Conservation (phyloP, 352 stramenopile species). For the Globisporangium yorkense region DNA sequence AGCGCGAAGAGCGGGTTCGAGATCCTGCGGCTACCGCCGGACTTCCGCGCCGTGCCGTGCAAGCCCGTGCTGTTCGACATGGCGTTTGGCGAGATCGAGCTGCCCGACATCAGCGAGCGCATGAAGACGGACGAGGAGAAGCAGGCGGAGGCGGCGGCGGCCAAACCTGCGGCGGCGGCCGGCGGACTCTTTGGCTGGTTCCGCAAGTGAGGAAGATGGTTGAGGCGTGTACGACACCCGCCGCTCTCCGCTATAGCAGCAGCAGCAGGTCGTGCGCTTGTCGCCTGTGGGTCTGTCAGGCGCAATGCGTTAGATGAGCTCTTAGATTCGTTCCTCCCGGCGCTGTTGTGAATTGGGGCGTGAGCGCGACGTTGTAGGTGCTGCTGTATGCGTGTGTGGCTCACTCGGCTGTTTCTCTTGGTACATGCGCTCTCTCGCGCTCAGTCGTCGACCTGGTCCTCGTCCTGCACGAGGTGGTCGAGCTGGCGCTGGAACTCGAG, state of each 20-base stretch:
- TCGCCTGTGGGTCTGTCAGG: too few relatives aligned
- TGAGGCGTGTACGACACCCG: not conserved
- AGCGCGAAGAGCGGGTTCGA: slow-evolving; percentile 48
- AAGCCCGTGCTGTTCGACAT: slow-evolving; percentile 84
- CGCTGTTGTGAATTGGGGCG: too few relatives aligned
- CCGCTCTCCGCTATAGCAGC: not conserved
- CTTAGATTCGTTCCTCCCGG: not conserved
- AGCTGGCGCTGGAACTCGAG: slow-evolving; percentile 47
- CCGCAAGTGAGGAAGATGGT: slow-evolving; percentile 37
- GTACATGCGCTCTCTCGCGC: not conserved
- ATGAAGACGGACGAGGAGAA: slow-evolving; percentile 77
- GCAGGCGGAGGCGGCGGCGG: slow-evolving; percentile 48
- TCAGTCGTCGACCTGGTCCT: slow-evolving; percentile 34
- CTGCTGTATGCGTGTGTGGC: not conserved
- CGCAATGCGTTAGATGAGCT: slow-evolving; percentile 2
- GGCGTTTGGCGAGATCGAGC: slow-evolving; percentile 77
- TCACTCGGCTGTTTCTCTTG: not conserved
- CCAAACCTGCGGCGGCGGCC: slow-evolving; percentile 22
- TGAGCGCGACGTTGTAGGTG: not conserved
- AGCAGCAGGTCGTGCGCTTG: not conserved
- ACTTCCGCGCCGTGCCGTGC: slow-evolving; percentile 56
- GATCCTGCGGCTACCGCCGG: slow-evolving; percentile 56
- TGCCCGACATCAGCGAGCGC: slow-evolving; percentile 68
- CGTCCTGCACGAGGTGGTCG: slow-evolving; percentile 30
- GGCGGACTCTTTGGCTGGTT: slow-evolving; percentile 78